Percentiles rank a stretch among this genome's conserved stretches.
These are phyloP conservation scores for Tetrastigma voinierianum DNA, from an alignment of 164 flowering plant genomes.

Conservation along the genomic window DNA sequence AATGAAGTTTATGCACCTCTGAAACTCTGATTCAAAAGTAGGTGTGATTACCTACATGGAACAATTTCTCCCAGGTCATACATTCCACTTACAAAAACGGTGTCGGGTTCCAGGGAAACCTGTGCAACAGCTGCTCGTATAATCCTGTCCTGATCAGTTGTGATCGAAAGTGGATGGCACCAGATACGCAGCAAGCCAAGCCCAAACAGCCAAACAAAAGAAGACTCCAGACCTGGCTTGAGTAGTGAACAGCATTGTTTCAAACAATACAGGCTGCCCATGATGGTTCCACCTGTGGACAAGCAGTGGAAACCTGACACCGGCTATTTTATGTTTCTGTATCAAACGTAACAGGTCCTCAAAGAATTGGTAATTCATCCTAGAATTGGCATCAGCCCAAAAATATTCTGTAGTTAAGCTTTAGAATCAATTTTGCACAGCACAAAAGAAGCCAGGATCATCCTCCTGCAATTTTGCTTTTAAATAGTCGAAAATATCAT, in stretches of 20 bases:
- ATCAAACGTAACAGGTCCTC: conserved; percentile 49
- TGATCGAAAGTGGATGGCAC: conserved; percentile 46
- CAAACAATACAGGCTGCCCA: conserved; percentile 46
- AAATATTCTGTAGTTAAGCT: conserved; percentile 26
- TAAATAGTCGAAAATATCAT: conserved; percentile 39
- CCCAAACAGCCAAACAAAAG: conserved; percentile 49
- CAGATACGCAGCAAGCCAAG: conserved; percentile 59
- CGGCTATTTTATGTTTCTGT: conserved; percentile 38
- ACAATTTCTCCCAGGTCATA: conserved; percentile 51
- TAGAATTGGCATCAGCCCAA: conserved; percentile 42
- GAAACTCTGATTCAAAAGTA: conserved; percentile 45
- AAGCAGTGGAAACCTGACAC: conserved; percentile 46
- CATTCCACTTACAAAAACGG: conserved; percentile 45
- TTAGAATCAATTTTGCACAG: conserved; percentile 35
- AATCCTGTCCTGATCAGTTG: conserved; percentile 46
- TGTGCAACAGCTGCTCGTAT: conserved; percentile 42
- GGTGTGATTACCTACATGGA: conserved; percentile 29
- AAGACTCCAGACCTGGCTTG: conserved; percentile 46
- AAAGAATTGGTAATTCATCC: conserved; percentile 36
- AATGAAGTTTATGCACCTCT: conserved; percentile 44
- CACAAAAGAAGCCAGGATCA: conserved; percentile 36
- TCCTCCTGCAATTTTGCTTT: conserved; percentile 39
- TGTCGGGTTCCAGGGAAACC: conserved; percentile 50
- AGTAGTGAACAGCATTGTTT: conserved; percentile 47
- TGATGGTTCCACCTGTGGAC: conserved; percentile 54